phyloP scores from a whole-genome alignment of 192 early-diverging fungal genomes.

The Coemansia guatemalensis region DNA sequence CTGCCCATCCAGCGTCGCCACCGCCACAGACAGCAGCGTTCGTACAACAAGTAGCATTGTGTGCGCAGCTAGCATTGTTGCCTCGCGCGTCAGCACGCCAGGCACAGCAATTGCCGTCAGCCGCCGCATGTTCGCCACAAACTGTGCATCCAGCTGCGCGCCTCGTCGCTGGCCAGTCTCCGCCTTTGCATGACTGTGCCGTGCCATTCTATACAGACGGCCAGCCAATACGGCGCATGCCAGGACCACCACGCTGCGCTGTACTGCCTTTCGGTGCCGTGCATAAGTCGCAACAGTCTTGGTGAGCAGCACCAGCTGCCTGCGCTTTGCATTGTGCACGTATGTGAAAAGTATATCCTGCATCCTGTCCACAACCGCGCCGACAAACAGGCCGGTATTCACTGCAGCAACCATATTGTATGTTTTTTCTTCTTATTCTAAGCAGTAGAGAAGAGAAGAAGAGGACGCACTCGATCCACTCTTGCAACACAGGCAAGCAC shows the following conservation, averaged over 20 bases:
- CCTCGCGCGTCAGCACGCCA: constrained; percentile 79
- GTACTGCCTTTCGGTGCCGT: constrained; percentile 36
- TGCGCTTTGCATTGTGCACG: constrained; percentile 31
- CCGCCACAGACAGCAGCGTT: constrained; percentile 87
- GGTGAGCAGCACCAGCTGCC: constrained; percentile 32
- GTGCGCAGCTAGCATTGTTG: constrained; percentile 81
- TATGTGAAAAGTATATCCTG: constrained; percentile 29
- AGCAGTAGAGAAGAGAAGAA: not conserved
- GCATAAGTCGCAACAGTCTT: constrained; percentile 31
- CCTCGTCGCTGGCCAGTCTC: constrained; percentile 7
- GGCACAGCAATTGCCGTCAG: constrained; percentile 85
- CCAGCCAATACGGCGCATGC: constrained; percentile 28
- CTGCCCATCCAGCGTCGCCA: constrained; percentile 68
- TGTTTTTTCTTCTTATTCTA: not conserved
- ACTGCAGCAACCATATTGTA: constrained; percentile 29
- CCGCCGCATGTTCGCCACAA: constrained; percentile 64
- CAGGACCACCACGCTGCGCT: constrained; percentile 32
- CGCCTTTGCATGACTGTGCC: not conserved
- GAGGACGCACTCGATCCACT: not conserved
- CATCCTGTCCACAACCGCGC: constrained; percentile 27
- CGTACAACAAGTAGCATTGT: constrained; percentile 84
- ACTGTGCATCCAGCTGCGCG: constrained; percentile 52
- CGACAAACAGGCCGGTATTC: constrained; percentile 36
- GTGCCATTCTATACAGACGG: constrained; percentile 34
- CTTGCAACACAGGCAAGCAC: no score